A percentile compares a stretch with the other conserved stretches of the same genome.
Conservation (phyloP, 1,284 basidiomycete species). For the Ganoderma resinaceum region DNA sequence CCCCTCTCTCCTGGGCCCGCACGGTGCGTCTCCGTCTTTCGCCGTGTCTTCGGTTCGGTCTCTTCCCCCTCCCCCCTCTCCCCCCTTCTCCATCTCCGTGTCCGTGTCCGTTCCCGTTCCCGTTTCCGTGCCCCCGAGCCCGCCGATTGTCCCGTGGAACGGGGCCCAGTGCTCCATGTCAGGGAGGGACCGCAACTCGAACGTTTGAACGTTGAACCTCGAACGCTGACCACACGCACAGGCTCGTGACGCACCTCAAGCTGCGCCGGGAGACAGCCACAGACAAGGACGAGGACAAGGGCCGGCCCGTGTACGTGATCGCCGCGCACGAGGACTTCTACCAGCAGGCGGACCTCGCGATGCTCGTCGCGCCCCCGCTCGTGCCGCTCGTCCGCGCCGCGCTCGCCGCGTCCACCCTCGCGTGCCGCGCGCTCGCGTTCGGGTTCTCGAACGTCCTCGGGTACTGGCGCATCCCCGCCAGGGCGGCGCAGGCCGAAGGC, state of each 20-base stretch:
- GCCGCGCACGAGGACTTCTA: constrained; percentile 67
- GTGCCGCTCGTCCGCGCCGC: constrained; percentile 48
- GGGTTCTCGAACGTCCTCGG: constrained; percentile 5
- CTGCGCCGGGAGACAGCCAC: constrained; percentile 47
- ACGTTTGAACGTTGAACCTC: too few species aligned
- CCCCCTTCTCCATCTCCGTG: not conserved
- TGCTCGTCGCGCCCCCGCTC: constrained; percentile 58
- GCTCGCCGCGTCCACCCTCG: constrained; percentile 34
- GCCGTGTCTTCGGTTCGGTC: not conserved
- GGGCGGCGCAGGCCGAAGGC: not conserved
- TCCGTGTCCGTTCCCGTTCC: too few species aligned
- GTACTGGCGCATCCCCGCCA: not conserved
- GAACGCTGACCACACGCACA: not conserved
- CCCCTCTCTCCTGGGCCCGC: constrained; percentile 54
- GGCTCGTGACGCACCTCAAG: constrained; percentile 49
- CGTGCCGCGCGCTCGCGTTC: not conserved
- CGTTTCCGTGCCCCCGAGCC: too few species aligned
- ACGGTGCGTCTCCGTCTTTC: constrained; percentile 44
- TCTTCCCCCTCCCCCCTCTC: not conserved
- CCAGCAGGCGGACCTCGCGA: constrained; percentile 61
- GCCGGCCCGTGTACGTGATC: constrained; percentile 51
- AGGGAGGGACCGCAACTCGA: too few species aligned
- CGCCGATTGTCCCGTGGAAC: too few species aligned
- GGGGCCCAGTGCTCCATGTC: too few species aligned
- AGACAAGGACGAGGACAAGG: constrained; percentile 42